Evolutionary conservation across 768 basidiomycete genomes (phyloP).

Genomic region (Multifurca ochricompacta): DNA sequence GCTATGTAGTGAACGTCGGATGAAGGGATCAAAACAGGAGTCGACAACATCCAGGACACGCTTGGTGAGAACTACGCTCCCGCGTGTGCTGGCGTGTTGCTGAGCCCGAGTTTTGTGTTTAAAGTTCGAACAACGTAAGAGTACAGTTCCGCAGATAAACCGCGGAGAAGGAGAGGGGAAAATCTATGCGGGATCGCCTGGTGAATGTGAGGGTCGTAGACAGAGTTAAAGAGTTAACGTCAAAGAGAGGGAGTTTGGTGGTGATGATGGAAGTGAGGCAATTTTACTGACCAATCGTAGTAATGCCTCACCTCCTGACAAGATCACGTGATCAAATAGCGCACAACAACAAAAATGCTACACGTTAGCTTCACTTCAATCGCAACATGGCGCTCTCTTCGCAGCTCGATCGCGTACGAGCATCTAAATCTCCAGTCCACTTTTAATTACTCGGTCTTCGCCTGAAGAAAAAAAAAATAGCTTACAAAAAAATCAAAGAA

Average conservation of each 20-base stretch:
- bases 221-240: too few relatives aligned
- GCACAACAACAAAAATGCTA: too few relatives aligned
- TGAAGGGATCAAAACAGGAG: too few relatives aligned
- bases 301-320: not conserved
- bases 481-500: conserved; percentile 33
- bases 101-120: not conserved
- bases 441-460: not conserved
- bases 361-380: too few relatives aligned
- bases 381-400: too few relatives aligned
- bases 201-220: not conserved
- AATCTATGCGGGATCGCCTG: too few relatives aligned
- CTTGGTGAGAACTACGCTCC: conserved; percentile 42
- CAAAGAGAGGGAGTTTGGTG: not conserved
- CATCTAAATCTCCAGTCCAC: not conserved
- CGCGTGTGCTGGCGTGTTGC: conserved; percentile 21
- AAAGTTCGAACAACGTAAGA: not conserved
- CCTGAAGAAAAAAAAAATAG: conserved; percentile 25
- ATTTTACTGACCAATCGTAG: not conserved
- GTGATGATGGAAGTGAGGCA: too few relatives aligned
- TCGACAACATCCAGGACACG: conserved; percentile 23
- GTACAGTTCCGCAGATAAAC: not conserved
- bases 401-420: not conserved
- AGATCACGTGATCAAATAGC: too few relatives aligned
- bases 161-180: not conserved
- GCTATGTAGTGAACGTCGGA: too few relatives aligned